A percentile compares a stretch with the other conserved stretches of the same genome.
Conservation (phyloP, 345 rosid genomes). For the Gossypium raimondii region DNA sequence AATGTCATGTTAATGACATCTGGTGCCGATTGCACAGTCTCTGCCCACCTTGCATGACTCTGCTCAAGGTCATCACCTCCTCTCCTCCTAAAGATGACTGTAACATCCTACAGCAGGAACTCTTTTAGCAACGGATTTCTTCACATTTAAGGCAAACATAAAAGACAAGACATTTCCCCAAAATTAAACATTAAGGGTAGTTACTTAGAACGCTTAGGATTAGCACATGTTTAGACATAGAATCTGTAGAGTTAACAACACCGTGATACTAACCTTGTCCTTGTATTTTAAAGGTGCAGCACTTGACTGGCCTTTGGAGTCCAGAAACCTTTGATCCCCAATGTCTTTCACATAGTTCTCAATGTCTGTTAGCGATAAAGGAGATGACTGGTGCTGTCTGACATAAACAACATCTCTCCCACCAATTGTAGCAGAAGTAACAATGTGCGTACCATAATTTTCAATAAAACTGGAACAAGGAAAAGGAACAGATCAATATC, state of each 20-base stretch:
- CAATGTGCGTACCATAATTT: conserved; percentile 80
- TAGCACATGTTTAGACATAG: neutral
- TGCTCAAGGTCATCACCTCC: conserved; percentile 99
- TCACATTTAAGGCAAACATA: conserved; percentile 15
- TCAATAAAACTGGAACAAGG: conserved; percentile 61
- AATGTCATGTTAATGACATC: conserved; percentile 94
- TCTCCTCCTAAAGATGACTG: conserved; percentile 95
- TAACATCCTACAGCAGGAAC: conserved; percentile 81
- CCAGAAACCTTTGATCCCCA: conserved; percentile 60
- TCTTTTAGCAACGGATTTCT: conserved; percentile 25
- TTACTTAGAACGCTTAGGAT: neutral
- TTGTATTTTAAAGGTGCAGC: conserved; percentile 77
- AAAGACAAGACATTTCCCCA: neutral
- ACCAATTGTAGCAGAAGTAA: conserved; percentile 87
- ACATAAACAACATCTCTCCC: conserved; percentile 95
- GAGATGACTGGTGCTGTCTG: conserved; percentile 88
- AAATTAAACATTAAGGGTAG: neutral
- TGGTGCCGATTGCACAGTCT: conserved; percentile 71
- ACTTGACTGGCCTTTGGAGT: conserved; percentile 53
- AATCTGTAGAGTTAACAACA: neutral
- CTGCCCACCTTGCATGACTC: conserved; percentile 85
- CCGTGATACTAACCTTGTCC: conserved; percentile 68
- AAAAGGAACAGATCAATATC: conserved; percentile 15
- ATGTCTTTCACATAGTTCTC: conserved; percentile 81
- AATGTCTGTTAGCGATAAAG: conserved; percentile 58